Percentiles rank a stretch among this genome's conserved stretches.
phyloP scores from a whole-genome alignment of 305 asterid species.

The Ruellia speciosa region DNA sequence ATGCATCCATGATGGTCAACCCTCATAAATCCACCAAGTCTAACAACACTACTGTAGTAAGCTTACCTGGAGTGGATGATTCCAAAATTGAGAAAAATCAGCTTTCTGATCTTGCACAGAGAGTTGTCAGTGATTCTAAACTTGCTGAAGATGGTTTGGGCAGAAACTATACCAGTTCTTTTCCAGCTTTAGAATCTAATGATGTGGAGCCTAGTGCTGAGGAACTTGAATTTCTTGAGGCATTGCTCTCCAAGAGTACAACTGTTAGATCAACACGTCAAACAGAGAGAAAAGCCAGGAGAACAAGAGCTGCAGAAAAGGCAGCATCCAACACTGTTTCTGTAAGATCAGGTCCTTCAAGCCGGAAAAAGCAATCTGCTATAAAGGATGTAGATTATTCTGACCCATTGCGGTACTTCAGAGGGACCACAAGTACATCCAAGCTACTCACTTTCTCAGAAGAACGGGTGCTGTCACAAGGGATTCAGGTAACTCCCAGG shows the following conservation, averaged over 20 bases:
- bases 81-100: slow-evolving; percentile 27
- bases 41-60: slow-evolving; percentile 23
- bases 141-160: slow-evolving; percentile 35
- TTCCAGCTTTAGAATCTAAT: slow-evolving; percentile 34
- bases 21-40: slow-evolving; percentile 28
- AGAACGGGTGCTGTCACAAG: slow-evolving; percentile 69
- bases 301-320: slow-evolving; percentile 70
- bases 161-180: slow-evolving; percentile 22
- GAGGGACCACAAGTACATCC: slow-evolving; percentile 61
- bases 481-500: slow-evolving; percentile 61
- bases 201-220: slow-evolving; percentile 57
- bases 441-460: slow-evolving; percentile 79
- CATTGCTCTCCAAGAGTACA: slow-evolving; percentile 38
- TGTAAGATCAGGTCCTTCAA: slow-evolving; percentile 59
- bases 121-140: slow-evolving; percentile 29
- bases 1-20: slow-evolving; percentile 59
- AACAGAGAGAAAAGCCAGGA: slow-evolving; percentile 64
- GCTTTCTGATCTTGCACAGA: slow-evolving; percentile 32
- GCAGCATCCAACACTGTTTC: slow-evolving; percentile 57
- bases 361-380: slow-evolving; percentile 56
- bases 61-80: slow-evolving; percentile 25
- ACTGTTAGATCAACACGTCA: slow-evolving; percentile 80
- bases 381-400: slow-evolving; percentile 61
- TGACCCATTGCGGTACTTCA: slow-evolving; percentile 76
- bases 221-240: slow-evolving; percentile 64